A percentile compares a stretch with the other conserved stretches of the same genome.
Conservation (phyloP, 176 grass and related monocot species). For the Aechmea fasciata region DNA sequence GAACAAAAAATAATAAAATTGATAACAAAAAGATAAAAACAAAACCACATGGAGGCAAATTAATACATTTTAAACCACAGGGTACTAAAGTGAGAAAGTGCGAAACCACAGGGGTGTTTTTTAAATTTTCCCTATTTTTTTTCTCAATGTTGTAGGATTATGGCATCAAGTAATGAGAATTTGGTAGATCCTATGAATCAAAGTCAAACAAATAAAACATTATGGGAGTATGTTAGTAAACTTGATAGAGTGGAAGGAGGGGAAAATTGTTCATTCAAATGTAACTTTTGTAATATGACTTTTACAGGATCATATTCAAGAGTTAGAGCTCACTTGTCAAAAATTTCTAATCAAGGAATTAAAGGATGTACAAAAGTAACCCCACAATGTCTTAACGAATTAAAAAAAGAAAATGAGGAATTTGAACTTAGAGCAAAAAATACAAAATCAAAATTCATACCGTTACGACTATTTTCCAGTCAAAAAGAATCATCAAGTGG, state of each 20-base stretch:
- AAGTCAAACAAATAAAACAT: neutral
- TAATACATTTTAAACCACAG: no score
- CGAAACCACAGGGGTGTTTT: no score
- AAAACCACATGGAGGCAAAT: no score
- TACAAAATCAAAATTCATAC: neutral
- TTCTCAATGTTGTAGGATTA: no score
- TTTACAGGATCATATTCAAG: constrained; percentile 2
- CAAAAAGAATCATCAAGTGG: neutral
- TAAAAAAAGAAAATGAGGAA: neutral
- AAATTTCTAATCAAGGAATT: neutral
- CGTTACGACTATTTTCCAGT: no score
- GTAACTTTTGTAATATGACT: neutral
- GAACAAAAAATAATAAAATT: no score
- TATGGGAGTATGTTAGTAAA: constrained; percentile 8
- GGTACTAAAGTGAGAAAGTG: no score
- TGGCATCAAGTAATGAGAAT: no score
- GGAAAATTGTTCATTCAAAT: constrained; percentile 12
- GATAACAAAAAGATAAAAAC: no score
- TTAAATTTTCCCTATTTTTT: no score
- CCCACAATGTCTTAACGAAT: neutral
- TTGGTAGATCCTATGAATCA: no score
- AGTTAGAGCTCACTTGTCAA: neutral
- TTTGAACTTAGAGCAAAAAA: neutral
- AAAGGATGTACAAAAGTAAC: neutral
- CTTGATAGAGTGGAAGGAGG: neutral